Evolutionary conservation across 2,329 filamentous ascomycete genomes (phyloP).

Genomic region (Sporothrix euskadiensis): DNA sequence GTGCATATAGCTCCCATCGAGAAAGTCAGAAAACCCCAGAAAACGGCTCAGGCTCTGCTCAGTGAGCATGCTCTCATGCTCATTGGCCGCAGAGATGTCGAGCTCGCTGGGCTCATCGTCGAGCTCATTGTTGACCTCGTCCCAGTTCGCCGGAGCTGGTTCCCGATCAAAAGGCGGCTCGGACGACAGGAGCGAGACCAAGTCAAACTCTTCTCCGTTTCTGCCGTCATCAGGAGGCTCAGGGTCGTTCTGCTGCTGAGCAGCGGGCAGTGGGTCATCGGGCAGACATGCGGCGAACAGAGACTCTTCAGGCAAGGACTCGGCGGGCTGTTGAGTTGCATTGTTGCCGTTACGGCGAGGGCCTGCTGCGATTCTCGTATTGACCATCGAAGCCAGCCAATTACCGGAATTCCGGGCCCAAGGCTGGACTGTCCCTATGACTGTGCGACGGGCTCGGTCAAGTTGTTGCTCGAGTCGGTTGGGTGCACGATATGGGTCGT

Average conservation of each 20-base stretch:
- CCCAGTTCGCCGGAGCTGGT: neutral
- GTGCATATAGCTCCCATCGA: no score
- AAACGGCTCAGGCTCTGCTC: neutral
- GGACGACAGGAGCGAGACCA: neutral
- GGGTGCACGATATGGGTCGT: neutral
- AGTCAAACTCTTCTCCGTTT: neutral
- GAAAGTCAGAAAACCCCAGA: neutral
- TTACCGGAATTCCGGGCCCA: neutral
- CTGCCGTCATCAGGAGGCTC: neutral
- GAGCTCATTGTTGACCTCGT: neutral
- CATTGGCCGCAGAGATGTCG: neutral
- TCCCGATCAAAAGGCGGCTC: neutral
- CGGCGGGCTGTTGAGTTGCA: neutral
- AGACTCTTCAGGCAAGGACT: no score
- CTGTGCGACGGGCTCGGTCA: neutral
- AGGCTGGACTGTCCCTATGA: neutral
- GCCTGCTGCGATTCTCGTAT: neutral
- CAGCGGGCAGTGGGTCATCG: no score
- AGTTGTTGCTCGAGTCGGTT: neutral
- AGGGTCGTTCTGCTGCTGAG: no score
- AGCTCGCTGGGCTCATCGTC: neutral
- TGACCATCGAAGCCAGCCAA: neutral
- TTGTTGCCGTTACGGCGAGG: no score
- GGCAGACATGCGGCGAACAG: no score
- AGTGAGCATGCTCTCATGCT: neutral